Evolutionary conservation across 257 asterid species (phyloP), one percentile per base, ranked within the genome.

Genomic region (Asclepias syriaca): DNA sequence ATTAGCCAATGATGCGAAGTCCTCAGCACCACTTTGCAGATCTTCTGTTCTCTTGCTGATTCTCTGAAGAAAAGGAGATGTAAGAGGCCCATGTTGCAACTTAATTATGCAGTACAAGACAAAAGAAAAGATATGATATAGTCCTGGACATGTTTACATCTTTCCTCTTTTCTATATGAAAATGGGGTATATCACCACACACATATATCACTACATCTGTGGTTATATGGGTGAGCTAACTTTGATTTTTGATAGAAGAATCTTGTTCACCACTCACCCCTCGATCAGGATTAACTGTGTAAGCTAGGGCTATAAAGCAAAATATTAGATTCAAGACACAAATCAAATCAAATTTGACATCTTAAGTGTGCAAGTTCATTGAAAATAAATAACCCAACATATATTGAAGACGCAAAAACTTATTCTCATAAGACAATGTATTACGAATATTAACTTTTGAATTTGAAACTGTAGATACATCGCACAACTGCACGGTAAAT

Each of bases 1-100:
- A 49, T 90, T 85, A 59, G 98, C 93, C 82, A 93, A 81, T 50
- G 96, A 90, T 43, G 97, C 91, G 61, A 93, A 88, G 84, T 93
- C 96, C 80, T 93, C 93, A 11, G 98, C 98, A 73, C 87, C 96
- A 66, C 83, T 84, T 75, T 79, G 84, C 66, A 93, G 79, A 74
- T 90, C 98, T 73, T 87, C 98, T 39, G 98, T 87, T 78, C 82
- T 85, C 49, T 80, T 82, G 72, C 83, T 85, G 75, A 90, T 88
- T 84, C 80, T 93, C 98, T 93, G 86, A 57, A 77, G 45, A 54
- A 75, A 51, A 51, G 15, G 64, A 54, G 49, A 57, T 69, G 24
- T 43, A 12, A 73, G 66, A 24, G 34, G 24, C 21, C 70, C 12
- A 32, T 27, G 8, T 18, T 8, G 27, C 69, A 40, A 18, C 72